Conservation (phyloP, 805 yeast genomes). For the Barnettozyma sp. region DNA sequence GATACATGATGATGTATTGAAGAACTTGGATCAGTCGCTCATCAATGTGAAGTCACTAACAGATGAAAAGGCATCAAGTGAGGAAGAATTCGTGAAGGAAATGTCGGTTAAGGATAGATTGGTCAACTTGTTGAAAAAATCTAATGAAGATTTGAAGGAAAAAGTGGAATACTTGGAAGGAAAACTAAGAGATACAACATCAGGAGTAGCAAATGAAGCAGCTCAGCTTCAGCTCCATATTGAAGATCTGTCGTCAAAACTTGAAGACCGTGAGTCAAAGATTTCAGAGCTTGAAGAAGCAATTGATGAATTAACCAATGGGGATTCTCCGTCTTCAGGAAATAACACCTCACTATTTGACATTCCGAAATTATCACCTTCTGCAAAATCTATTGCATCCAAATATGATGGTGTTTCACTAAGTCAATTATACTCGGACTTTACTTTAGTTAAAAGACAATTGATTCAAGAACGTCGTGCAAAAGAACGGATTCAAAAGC, state of each 20-base stretch:
- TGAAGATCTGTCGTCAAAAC: constrained; percentile 47
- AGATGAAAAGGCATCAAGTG: constrained; percentile 35
- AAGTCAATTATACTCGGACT: constrained; percentile 60
- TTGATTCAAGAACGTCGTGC: constrained; percentile 63
- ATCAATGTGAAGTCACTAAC: constrained; percentile 41
- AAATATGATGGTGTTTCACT: constrained; percentile 48
- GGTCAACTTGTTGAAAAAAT: constrained; percentile 46
- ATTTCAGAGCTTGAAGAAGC: constrained; percentile 37
- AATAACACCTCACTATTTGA: constrained; percentile 17
- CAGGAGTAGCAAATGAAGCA: constrained; percentile 42
- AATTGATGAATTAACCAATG: constrained; percentile 35
- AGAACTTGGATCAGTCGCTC: constrained; percentile 36
- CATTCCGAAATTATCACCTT: constrained; percentile 39
- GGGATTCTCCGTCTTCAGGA: constrained; percentile 5
- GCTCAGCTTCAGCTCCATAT: constrained; percentile 50
- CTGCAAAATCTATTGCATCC: constrained; percentile 50
- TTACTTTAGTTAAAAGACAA: constrained; percentile 55
- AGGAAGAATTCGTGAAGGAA: constrained; percentile 49
- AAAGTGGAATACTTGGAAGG: constrained; percentile 50
- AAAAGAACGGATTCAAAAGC: constrained; percentile 61
- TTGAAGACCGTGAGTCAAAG: constrained; percentile 37
- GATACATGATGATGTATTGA: constrained; percentile 32
- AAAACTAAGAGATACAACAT: constrained; percentile 21
- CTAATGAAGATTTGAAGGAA: constrained; percentile 42
- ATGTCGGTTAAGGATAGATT: constrained; percentile 56